These are phyloP conservation scores for Heliocybe sulcata DNA, from an alignment of 1,284 basidiomycete genomes.

Conservation along the genomic window DNA sequence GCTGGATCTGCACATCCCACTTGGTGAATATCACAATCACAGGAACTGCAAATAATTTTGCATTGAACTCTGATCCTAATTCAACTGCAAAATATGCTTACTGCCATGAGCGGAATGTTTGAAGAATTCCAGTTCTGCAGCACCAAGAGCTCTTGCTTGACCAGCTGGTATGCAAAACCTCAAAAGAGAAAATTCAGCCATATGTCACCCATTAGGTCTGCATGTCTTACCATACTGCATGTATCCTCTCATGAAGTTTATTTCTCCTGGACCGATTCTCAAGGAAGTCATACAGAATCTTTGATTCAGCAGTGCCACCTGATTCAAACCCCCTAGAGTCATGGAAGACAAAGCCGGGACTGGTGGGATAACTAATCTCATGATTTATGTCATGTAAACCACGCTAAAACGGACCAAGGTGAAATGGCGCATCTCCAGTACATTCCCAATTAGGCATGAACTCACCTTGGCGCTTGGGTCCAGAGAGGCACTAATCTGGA, in stretches of 20 bases:
- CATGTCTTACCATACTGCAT: slow-evolving; percentile 17
- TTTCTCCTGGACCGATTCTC: slow-evolving; percentile 7
- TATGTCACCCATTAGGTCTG: not conserved
- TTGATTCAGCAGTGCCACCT: not conserved
- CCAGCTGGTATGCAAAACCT: slow-evolving; percentile 18
- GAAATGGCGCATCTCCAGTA: not conserved
- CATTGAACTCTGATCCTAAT: not conserved
- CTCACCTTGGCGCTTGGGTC: not conserved
- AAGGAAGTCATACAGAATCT: slow-evolving; percentile 11
- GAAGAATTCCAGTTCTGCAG: slow-evolving; percentile 17
- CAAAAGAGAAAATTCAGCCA: not conserved
- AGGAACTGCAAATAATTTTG: slow-evolving; percentile 13
- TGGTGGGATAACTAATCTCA: slow-evolving; percentile 14
- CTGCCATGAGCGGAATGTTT: slow-evolving; percentile 12
- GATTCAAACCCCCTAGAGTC: slow-evolving; percentile 16
- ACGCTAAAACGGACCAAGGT: slow-evolving; percentile 7
- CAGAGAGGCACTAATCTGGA: slow-evolving; percentile 4
- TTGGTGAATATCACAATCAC: slow-evolving; percentile 22
- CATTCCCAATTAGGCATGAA: not conserved
- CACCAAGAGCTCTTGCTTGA: slow-evolving; percentile 12
- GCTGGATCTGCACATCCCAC: slow-evolving; percentile 14
- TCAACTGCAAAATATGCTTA: slow-evolving; percentile 1
- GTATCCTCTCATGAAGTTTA: slow-evolving; percentile 14
- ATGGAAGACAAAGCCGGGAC: slow-evolving; percentile 18
- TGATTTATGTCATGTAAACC: slow-evolving; percentile 16